Conservation (phyloP, 176 grass and related monocot genomes). For the Zea luxurians region DNA sequence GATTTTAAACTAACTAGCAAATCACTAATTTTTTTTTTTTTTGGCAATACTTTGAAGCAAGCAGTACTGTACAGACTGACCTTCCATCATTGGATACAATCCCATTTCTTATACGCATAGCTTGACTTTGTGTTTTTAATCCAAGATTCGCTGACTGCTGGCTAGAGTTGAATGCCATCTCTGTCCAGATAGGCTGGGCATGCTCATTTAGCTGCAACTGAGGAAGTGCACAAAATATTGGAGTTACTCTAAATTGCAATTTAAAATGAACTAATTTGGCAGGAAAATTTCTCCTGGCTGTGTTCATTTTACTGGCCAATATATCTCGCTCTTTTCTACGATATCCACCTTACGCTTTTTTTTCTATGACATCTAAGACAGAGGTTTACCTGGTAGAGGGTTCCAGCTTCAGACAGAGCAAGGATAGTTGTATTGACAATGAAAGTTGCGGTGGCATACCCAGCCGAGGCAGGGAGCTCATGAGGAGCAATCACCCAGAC, state of each 20-base stretch:
- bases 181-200: conserved; percentile 90
- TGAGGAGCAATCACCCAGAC: conserved; percentile 96
- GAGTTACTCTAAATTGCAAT: conserved; percentile 3
- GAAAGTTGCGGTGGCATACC: conserved; percentile 67
- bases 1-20: conserved; percentile 14
- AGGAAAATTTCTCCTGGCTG: background rate
- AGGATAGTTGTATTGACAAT: conserved; percentile 96
- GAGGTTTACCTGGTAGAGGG: conserved; percentile 70
- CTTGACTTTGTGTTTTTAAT: conserved; percentile 49
- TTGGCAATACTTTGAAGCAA: conserved; percentile 9
- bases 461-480: conserved; percentile 68
- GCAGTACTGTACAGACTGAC: conserved; percentile 44
- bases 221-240: conserved; percentile 36
- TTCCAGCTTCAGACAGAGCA: conserved; percentile 84
- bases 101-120: conserved; percentile 58
- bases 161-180: conserved; percentile 54
- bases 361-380: background rate
- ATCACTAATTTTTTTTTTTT: background rate
- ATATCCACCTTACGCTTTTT: conserved; percentile 18
- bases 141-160: conserved; percentile 48
- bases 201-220: conserved; percentile 98
- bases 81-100: conserved; percentile 65
- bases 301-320: conserved; percentile 8
- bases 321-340: background rate
- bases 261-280: conserved; percentile 7